Conservation (phyloP, 371 early-diverging fungal genomes). For the Mucor mucedo region DNA sequence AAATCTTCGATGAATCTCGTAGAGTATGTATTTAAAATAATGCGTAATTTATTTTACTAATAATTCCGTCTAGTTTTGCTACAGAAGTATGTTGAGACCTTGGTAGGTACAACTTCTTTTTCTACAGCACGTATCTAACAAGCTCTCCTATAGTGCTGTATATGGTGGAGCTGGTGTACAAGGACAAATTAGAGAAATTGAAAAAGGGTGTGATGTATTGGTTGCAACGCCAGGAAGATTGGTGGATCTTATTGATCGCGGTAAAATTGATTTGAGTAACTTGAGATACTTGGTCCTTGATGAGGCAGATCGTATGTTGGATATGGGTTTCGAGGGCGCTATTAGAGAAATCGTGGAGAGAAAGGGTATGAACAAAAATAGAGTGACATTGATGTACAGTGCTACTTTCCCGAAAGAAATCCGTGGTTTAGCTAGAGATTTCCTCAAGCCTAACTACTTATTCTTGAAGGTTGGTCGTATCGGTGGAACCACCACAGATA, state of each 20-base stretch:
- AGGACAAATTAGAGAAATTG: conserved; percentile 84
- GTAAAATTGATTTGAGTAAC: conserved; percentile 77
- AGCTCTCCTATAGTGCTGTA: conserved; percentile 54
- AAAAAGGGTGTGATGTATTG: conserved; percentile 92
- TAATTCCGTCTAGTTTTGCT: conserved; percentile 35
- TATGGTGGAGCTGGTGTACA: conserved; percentile 93
- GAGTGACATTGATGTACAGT: conserved; percentile 97
- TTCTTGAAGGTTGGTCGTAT: conserved; percentile 60
- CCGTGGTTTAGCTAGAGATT: conserved; percentile 87
- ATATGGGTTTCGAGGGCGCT: conserved; percentile 98
- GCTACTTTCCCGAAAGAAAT: conserved; percentile 99
- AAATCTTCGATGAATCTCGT: conserved; percentile 54
- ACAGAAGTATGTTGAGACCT: conserved; percentile 52
- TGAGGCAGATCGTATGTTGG: conserved; percentile 98
- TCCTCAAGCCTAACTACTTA: conserved; percentile 72
- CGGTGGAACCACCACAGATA: conserved; percentile 59
- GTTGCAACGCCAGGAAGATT: conserved; percentile 99
- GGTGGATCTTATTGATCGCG: conserved; percentile 89
- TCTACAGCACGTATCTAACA: background rate
- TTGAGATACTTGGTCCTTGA: conserved; percentile 96
- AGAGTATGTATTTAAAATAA: conserved; percentile 29
- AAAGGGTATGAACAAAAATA: conserved; percentile 74
- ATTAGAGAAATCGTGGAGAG: conserved; percentile 94
- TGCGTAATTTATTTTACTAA: background rate
- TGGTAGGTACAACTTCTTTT: conserved; percentile 36